Base-by-base conservation (phyloP, 2,329 filamentous ascomycete genomes). In the Alternaria solani region DNA sequence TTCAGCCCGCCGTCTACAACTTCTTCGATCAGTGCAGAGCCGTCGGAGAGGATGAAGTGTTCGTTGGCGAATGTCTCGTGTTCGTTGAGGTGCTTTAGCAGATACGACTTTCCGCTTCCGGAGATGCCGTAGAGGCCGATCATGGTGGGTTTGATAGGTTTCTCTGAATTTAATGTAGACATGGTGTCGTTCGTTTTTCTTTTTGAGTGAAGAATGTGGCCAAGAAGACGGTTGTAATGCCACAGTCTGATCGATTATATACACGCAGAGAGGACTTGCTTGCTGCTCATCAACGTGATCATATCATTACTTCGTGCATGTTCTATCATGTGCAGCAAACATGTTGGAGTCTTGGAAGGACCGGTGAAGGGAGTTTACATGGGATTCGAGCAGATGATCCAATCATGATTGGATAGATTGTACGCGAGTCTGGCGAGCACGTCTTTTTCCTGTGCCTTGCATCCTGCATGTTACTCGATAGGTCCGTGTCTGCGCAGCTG, bases 121-220 rank as follows among this genome's bases (percentile, higher is more conserved):
- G 85, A 77, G 26, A 88, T 30, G 12, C 85, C 86, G 61, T 88
- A 88, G 2, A 89, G 55, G 3, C 85, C 85, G 34, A 88, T 74
- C 18, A 88, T 72, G 32, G 39, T 68, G 12, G 81, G 74, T 60
- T 78, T 82, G 25, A 5, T 16, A 6, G 14, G 8, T 14, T 16
- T 36, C 4, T 16, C 34, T 3, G 4, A 7, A 16, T 2, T 36
- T 5, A 5, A 36, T 36, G 34, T 16, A 36, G 34, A 9, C 5
- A 2, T 36, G 4, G 12, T 36, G 12, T 36, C 34, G 14, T 16
- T 36, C 12, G 16, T 36, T 5, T 23, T 23, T 23, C 2, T 36
- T 5, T 36, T 2, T 36, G 7, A 9, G 4, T 16, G 12, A 16
- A 6, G 34, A 9, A 36, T 16, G 34, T 16, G 34, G 34, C 7